A percentile compares a stretch with the other conserved stretches of the same genome.
Conservation (phyloP, 805 yeast genomes). For the Monosporozyma solicola region DNA sequence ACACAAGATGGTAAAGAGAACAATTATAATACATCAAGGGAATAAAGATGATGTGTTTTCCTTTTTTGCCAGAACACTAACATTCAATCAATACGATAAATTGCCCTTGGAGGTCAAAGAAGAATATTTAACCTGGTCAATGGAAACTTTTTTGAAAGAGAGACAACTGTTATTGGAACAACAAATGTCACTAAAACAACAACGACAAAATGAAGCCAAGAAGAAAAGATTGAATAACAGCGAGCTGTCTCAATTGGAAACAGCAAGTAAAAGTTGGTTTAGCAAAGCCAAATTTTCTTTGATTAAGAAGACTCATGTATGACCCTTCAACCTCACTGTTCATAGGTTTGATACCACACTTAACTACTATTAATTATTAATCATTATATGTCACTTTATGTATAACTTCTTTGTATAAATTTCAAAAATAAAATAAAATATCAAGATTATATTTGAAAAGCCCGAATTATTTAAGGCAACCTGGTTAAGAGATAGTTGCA, state of each 20-base stretch:
- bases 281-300: neutral
- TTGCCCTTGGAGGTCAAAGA: constrained; percentile 2
- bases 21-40: neutral
- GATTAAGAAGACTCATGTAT: neutral
- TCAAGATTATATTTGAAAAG: neutral
- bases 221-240: neutral
- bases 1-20: neutral
- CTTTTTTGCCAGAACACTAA: neutral
- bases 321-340: neutral
- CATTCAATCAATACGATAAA: neutral
- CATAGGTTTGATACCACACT: neutral
- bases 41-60: constrained; percentile 1
- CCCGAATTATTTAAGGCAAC: neutral
- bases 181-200: neutral
- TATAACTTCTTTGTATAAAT: neutral
- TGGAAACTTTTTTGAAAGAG: constrained; percentile 2
- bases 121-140: constrained; percentile 3
- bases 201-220: neutral
- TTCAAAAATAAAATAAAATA: neutral
- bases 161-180: neutral
- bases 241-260: neutral
- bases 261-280: neutral
- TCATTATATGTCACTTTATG: neutral
- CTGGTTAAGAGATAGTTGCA: neutral
- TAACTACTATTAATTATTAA: neutral